phyloP scores from a whole-genome alignment of 306 rosid species.

The Mimosa pudica region DNA sequence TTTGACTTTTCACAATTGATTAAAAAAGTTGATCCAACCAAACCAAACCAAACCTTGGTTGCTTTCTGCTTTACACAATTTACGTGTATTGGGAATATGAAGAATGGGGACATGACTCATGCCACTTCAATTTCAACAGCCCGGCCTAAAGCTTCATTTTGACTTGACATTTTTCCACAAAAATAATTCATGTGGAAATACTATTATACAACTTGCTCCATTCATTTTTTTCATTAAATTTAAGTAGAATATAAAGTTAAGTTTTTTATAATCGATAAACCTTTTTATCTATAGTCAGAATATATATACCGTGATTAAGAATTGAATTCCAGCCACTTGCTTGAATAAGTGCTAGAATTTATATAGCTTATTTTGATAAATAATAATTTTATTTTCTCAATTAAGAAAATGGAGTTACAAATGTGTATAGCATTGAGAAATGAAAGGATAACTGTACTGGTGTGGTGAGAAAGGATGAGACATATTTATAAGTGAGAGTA shows the following conservation, averaged over 20 bases:
- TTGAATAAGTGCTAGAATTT: too few species aligned
- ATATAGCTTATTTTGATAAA: too few species aligned
- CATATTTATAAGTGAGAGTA: not conserved
- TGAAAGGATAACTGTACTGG: not conserved
- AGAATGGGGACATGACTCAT: not conserved
- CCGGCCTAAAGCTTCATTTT: not conserved
- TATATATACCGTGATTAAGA: not conserved
- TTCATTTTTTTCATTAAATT: not conserved
- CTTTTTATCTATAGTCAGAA: not conserved
- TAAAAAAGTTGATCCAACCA: not conserved
- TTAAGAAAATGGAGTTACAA: not conserved
- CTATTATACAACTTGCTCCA: not conserved
- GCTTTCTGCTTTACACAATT: slow-evolving; percentile 6
- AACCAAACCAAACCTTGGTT: not conserved
- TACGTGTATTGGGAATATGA: not conserved
- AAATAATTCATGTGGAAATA: not conserved
- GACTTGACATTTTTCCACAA: not conserved
- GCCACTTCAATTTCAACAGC: slow-evolving; percentile 7
- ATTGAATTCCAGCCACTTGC: not conserved
- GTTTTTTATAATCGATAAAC: too few species aligned
- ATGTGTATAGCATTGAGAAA: not conserved
- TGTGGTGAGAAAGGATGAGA: not conserved
- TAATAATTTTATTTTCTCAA: not conserved
- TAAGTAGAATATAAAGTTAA: too few species aligned
- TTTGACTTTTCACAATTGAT: slow-evolving; percentile 29